Base-by-base conservation (phyloP, 805 yeast genomes). In the Pichia cabralensis region DNA sequence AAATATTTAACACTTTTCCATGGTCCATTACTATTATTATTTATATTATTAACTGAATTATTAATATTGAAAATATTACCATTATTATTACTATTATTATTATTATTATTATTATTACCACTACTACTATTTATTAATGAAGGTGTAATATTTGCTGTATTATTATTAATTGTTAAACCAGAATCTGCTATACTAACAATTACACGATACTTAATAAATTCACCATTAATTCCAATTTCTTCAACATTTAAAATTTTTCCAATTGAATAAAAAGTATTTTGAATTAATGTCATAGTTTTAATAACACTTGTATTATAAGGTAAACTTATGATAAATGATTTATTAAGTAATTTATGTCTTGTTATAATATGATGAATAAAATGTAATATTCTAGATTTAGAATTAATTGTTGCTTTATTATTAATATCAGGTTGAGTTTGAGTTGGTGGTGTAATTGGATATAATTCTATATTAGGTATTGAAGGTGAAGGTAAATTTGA, bases 301-400 rank as follows among this genome's bases (percentile, higher is more conserved):
- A 13, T 14, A 5, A 18, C 8, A 6, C 36, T 26, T 3, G 37
- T 28, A 20, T 19, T 16, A 5, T 11, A 11, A 18, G 45, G 41
- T 4, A 39, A 32, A 4, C 41, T 39, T 11, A 34, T 31, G 3
- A 34, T 29, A 22, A 35, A 42, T 8, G 39, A 31, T 28, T 32
- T 33, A 20, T 30, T 27, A 14, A 34, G 22, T 6, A 28, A 15
- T 14, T 40, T 31, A 23, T 42, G 46, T 15, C 46, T 28, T 6
- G 40, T 42, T 3, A 42, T 33, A 8, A 40, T 34, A 24, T 38
- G 30, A 33, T 42, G 35, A 14, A 42, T 36, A 28, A 26, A 40
- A 34, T 40, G 46, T n/a, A 38, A 25, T 8, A 42, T 20, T 24
- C 39, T 38, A 12, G 43, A 22, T 26, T 22, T 31, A 10, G 34